Conservation (phyloP, 164 flowering plant species). For the Tinospora cordifolia region DNA sequence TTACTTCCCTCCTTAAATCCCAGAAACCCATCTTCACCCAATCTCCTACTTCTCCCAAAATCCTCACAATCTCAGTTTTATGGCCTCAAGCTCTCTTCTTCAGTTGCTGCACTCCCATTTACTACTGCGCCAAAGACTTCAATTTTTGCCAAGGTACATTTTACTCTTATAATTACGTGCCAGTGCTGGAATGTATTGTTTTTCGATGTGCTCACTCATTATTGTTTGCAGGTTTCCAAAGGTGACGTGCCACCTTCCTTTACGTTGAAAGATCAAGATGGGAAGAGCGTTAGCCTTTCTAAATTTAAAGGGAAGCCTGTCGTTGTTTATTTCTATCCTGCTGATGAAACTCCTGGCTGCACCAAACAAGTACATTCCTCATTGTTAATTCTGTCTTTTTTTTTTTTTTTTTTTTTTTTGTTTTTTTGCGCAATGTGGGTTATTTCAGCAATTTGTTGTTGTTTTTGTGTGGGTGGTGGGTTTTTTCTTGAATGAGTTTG, state of each 20-base stretch:
- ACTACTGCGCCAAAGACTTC: slow-evolving; percentile 19
- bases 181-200: not conserved
- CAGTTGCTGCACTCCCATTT: slow-evolving; percentile 31
- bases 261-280: slow-evolving; percentile 88
- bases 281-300: slow-evolving; percentile 61
- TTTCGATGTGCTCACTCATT: not conserved
- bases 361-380: slow-evolving; percentile 66
- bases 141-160: slow-evolving; percentile 67
- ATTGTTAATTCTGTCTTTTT: not conserved
- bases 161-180: not conserved
- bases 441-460: not conserved
- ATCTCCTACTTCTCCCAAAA: slow-evolving; percentile 27
- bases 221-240: slow-evolving; percentile 46
- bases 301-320: slow-evolving; percentile 92
- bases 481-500: too few species aligned
- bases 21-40: slow-evolving; percentile 26
- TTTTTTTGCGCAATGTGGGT: not conserved
- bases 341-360: slow-evolving; percentile 97
- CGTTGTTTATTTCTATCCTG: slow-evolving; percentile 89
- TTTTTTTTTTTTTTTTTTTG: not conserved
- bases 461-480: too few species aligned
- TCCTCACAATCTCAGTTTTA: slow-evolving; percentile 59
- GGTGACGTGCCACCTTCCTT: slow-evolving; percentile 65
- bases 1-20: slow-evolving; percentile 30
- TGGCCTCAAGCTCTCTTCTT: slow-evolving; percentile 46